Conservation (phyloP, 805 yeast species). For the Schwanniomyces vanrijiae region DNA sequence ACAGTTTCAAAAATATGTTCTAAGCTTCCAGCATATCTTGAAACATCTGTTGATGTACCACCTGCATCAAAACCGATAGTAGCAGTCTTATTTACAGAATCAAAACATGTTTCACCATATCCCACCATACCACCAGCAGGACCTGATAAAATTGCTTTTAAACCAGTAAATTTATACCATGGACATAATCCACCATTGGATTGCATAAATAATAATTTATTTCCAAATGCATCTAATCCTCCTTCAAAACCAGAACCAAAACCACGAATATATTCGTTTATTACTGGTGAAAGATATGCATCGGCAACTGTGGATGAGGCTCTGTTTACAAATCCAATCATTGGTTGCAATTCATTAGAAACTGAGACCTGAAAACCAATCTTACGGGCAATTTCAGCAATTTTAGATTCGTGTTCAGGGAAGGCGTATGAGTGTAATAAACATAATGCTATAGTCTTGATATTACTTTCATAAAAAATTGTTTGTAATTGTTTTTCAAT, state of each 20-base stretch:
- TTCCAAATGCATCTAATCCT: slow-evolving; percentile 37
- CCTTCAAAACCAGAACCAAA: slow-evolving; percentile 35
- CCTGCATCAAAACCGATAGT: slow-evolving; percentile 43
- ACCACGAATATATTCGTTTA: slow-evolving; percentile 26
- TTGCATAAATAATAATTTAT: slow-evolving; percentile 79
- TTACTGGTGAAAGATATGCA: slow-evolving; percentile 37
- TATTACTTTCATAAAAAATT: slow-evolving; percentile 18
- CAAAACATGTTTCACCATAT: slow-evolving; percentile 74
- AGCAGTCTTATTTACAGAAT: slow-evolving; percentile 16
- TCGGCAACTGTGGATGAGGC: slow-evolving; percentile 38
- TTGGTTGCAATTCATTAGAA: slow-evolving; percentile 34
- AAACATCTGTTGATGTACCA: slow-evolving; percentile 48
- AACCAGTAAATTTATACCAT: slow-evolving; percentile 75
- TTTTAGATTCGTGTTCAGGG: slow-evolving; percentile 30
- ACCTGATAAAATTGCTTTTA: slow-evolving; percentile 82
- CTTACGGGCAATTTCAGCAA: slow-evolving; percentile 28
- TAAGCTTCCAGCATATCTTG: slow-evolving; percentile 38
- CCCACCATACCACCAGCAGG: slow-evolving; percentile 98
- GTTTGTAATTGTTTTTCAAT: slow-evolving; percentile 18
- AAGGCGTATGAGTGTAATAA: slow-evolving; percentile 35
- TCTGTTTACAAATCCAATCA: slow-evolving; percentile 36
- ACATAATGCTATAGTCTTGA: slow-evolving; percentile 28
- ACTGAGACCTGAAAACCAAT: slow-evolving; percentile 37
- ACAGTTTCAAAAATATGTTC: slow-evolving; percentile 47
- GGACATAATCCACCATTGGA: slow-evolving; percentile 91